A percentile compares a stretch with the other conserved stretches of the same genome.
Conservation (phyloP, 352 stramenopile species). For the Pythium sukuiense region DNA sequence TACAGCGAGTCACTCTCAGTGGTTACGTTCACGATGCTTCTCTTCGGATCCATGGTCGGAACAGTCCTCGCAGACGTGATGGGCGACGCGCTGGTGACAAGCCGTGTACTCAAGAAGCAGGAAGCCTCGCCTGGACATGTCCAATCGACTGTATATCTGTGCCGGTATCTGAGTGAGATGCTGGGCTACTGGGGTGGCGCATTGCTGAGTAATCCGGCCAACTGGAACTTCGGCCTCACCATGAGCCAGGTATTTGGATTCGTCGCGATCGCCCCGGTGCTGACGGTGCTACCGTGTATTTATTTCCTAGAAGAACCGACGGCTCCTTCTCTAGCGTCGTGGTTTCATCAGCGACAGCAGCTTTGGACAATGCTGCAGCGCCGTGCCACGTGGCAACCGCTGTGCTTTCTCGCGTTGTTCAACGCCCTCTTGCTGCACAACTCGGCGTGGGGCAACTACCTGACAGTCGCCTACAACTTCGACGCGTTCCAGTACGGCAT, state of each 20-base stretch:
- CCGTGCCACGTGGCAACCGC: slow-evolving; percentile 71
- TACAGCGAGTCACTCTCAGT: slow-evolving; percentile 43
- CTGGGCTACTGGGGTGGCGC: slow-evolving; percentile 69
- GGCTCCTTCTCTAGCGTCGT: slow-evolving; percentile 20
- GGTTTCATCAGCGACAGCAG: slow-evolving; percentile 36
- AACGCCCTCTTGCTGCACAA: slow-evolving; percentile 73
- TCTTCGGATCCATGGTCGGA: slow-evolving; percentile 67
- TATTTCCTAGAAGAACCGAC: slow-evolving; percentile 56
- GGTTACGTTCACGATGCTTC: slow-evolving; percentile 63
- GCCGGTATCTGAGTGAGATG: slow-evolving; percentile 79
- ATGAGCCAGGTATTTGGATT: slow-evolving; percentile 71
- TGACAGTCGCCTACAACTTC: slow-evolving; percentile 70
- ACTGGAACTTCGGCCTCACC: slow-evolving; percentile 56
- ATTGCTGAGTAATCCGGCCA: slow-evolving; percentile 51
- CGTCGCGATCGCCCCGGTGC: slow-evolving; percentile 53
- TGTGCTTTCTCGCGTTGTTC: slow-evolving; percentile 66
- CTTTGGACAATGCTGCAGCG: slow-evolving; percentile 70
- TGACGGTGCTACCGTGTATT: slow-evolving; percentile 58
- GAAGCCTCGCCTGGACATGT: slow-evolving; percentile 41
- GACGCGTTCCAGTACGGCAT: slow-evolving; percentile 79
- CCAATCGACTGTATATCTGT: slow-evolving; percentile 77
- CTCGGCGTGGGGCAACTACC: slow-evolving; percentile 78
- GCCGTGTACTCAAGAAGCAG: slow-evolving; percentile 49
- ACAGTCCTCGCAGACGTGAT: slow-evolving; percentile 86
- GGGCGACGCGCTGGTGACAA: slow-evolving; percentile 68